Evolutionary conservation across 108 stramenopile genomes (phyloP), one percentile per base, ranked within the genome.

Genomic region (Aureococcus anophagefferens): DNA sequence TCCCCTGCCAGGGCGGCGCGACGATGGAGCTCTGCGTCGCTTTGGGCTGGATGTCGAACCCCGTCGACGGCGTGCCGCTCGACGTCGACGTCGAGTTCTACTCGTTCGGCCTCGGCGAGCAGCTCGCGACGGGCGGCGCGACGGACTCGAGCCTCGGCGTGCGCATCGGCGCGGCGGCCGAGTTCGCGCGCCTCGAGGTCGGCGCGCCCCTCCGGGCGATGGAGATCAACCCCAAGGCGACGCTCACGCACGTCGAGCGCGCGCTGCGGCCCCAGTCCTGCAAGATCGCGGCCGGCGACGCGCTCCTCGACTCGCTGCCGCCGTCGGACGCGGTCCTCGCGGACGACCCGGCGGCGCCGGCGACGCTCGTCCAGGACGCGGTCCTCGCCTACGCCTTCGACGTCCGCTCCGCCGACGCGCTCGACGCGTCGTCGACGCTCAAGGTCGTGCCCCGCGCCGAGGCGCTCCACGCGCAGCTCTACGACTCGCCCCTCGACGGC

Each of bases 401-500:
- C 65, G 36, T 82, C 31, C 70, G 75, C 18, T 62, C 74, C 28
- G 75, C 75, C 69, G 76, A 76, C 30, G 65, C 30, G 25, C 65
- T 29, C 30, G 65, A 66, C 32, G 40, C 40, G 5, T 44, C 40
- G 40, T 5, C 13, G 9, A 34, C 5, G 18, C 18, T 79, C 30
- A 70, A 70, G 35, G 81, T 82, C 28, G 66, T 68, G 0, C 81
- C 81, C 15, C 65, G 68, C 7, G 36, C 72, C 32, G 62, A 77
- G 4, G 73, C 75, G 15, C 72, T 82, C 31, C 79, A 79, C 63
- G 66, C 66, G 63, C 81, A 82, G 46, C 32, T 82, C 0, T 82
- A 82, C 62, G 81, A 82, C 67, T 79, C 78, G 33, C 78, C 81
- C 28, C 32, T 82, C 30, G 81, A 82, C 65, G 71, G 75, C 45